Evolutionary conservation across 306 rosid species (phyloP).

Genomic region (Pterocarpus santalinus): DNA sequence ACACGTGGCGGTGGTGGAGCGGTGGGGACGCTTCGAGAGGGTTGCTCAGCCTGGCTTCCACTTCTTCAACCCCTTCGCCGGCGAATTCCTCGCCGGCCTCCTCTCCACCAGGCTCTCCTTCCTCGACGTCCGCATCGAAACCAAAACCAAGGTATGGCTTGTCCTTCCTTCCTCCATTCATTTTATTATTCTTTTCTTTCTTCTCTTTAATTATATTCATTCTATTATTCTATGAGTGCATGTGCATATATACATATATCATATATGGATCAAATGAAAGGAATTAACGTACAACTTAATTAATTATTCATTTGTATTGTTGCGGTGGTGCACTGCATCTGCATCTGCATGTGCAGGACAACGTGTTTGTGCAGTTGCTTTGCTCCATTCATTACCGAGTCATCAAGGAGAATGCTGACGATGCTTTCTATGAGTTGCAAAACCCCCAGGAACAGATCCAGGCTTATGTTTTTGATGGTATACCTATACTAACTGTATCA

Average conservation of each 20-base stretch:
- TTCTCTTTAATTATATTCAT: no score
- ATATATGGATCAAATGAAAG: no score
- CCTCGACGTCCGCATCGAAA: constrained; percentile 89
- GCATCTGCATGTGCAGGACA: constrained; percentile 61
- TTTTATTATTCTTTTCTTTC: no score
- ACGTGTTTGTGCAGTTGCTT: constrained; percentile 89
- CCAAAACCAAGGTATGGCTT: constrained; percentile 81
- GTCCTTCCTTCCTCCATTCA: no score
- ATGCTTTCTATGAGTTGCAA: constrained; percentile 96
- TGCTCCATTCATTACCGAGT: constrained; percentile 96
- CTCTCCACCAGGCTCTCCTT: constrained; percentile 86
- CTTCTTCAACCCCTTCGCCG: constrained; percentile 80
- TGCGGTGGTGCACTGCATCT: no score
- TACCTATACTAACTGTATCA: no score
- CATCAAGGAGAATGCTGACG: constrained; percentile 78
- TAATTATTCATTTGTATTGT: no score
- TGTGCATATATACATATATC: no score
- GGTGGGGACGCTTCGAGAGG: constrained; percentile 87
- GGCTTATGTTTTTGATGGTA: constrained; percentile 96
- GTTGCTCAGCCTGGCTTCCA: constrained; percentile 87
- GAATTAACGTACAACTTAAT: no score
- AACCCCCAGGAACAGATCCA: constrained; percentile 94
- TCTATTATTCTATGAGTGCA: no score
- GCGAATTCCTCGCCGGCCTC: constrained; percentile 79
- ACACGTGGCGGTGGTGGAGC: constrained; percentile 73